Evolutionary conservation across 2,329 filamentous ascomycete genomes (phyloP).

Genomic region (Seiridium unicorne): DNA sequence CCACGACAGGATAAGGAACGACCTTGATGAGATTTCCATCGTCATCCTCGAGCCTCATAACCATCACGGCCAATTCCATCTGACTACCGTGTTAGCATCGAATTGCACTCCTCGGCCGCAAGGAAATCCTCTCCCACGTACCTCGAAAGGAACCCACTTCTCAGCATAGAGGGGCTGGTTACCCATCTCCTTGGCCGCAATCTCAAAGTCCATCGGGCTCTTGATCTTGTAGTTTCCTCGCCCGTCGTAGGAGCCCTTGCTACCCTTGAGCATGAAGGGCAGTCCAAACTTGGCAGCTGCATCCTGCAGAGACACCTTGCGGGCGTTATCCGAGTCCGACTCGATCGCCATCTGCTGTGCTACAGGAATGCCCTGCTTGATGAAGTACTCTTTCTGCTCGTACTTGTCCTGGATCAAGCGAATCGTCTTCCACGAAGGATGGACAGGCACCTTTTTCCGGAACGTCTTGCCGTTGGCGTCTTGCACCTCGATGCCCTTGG

Average conservation of each 20-base stretch:
- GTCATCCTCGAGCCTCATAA: not conserved
- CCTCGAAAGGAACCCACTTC: conserved; percentile 62
- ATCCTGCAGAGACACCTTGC: conserved; percentile 58
- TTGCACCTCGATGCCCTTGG: conserved; percentile 56
- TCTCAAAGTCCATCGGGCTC: conserved; percentile 46
- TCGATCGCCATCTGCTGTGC: conserved; percentile 68
- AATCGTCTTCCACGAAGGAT: conserved; percentile 85
- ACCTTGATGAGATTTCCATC: conserved; percentile 3
- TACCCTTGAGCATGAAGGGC: conserved; percentile 89
- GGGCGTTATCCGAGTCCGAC: conserved; percentile 40
- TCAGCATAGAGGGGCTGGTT: conserved; percentile 80
- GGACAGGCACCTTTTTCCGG: conserved; percentile 55
- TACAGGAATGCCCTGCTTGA: conserved; percentile 65
- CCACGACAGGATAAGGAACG: conserved; percentile 58
- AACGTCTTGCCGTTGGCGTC: conserved; percentile 32
- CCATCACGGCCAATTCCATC: conserved; percentile 3
- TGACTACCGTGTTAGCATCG: not conserved
- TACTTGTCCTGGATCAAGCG: conserved; percentile 93
- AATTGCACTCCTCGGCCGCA: not conserved
- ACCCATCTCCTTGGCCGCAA: conserved; percentile 69
- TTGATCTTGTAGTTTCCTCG: conserved; percentile 61
- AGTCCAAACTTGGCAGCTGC: conserved; percentile 68
- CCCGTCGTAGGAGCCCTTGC: conserved; percentile 92
- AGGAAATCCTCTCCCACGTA: not conserved
- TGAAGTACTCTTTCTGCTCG: conserved; percentile 79